phyloP scores from a whole-genome alignment of 2,329 filamentous ascomycete genomes.

The Fusarium sp. region DNA sequence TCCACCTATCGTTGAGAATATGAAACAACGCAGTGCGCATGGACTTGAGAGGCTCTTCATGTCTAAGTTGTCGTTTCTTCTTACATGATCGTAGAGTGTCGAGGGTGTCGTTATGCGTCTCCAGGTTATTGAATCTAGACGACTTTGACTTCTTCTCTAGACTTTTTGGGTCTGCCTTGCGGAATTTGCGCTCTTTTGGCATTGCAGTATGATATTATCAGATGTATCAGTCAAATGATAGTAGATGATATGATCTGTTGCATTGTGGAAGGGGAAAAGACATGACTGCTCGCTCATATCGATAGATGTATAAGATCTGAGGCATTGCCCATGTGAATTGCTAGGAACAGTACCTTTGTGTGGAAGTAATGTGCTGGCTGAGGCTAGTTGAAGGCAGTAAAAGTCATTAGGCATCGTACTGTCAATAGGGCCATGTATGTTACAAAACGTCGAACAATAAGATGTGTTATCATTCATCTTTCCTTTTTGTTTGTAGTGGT shows the following conservation, averaged over 20 bases:
- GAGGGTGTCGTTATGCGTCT: no score
- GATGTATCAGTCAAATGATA: not conserved
- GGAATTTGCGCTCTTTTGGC: not conserved
- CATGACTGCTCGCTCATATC: not conserved
- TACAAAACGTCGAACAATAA: accelerated
- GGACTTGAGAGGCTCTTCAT: not conserved
- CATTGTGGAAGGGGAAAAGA: not conserved
- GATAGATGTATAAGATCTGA: not conserved
- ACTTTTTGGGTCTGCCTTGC: not conserved
- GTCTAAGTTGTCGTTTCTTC: not conserved
- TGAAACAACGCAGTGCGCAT: not conserved
- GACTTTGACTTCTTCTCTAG: not conserved
- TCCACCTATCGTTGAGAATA: not conserved
- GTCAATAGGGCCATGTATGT: not conserved
- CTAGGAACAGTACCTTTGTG: not conserved
- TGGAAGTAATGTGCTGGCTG: not conserved
- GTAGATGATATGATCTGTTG: not conserved
- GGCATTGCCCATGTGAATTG: not conserved
- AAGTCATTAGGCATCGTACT: not conserved
- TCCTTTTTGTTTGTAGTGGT: not conserved
- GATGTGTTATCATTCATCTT: not conserved
- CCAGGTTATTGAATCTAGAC: not conserved
- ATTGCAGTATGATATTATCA: not conserved
- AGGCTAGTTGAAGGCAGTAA: not conserved
- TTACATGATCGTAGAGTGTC: not conserved